phyloP scores from a whole-genome alignment of 345 rosid species.

The Schrenkiella parvula region DNA sequence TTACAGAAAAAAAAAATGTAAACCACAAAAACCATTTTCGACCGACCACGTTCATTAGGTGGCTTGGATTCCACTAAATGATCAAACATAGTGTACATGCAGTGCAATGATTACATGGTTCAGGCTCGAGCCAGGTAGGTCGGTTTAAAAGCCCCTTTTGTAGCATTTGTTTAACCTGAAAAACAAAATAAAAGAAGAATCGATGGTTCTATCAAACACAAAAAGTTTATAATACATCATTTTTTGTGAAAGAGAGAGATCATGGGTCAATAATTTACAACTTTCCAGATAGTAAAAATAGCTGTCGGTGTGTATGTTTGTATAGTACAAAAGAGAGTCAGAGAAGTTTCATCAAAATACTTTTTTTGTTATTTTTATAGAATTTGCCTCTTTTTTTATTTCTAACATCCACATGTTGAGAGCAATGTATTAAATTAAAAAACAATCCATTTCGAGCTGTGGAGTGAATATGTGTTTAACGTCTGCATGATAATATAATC shows the following conservation, averaged over 20 bases:
- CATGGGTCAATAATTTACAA: slow-evolving; percentile 13
- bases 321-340: neutral
- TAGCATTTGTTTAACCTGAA: slow-evolving; percentile 7
- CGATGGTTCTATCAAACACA: slow-evolving; percentile 13
- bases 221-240: neutral
- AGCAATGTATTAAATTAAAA: neutral
- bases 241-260: neutral
- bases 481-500: slow-evolving; percentile 20
- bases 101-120: neutral
- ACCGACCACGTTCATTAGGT: neutral
- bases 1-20: neutral
- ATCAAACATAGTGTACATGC: neutral
- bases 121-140: slow-evolving; percentile 6
- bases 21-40: slow-evolving; percentile 5
- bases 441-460: slow-evolving; percentile 8
- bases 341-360: slow-evolving; percentile 2
- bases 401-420: slow-evolving; percentile 23
- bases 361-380: neutral
- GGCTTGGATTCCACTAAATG: neutral
- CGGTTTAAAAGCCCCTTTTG: neutral
- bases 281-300: slow-evolving; percentile 17
- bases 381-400: neutral
- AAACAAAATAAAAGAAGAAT: neutral
- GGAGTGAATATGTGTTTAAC: slow-evolving; percentile 2
- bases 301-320: slow-evolving; percentile 26